These are phyloP conservation scores for Citrus inodora DNA, from an alignment of 345 rosid species.

Conservation along the genomic window DNA sequence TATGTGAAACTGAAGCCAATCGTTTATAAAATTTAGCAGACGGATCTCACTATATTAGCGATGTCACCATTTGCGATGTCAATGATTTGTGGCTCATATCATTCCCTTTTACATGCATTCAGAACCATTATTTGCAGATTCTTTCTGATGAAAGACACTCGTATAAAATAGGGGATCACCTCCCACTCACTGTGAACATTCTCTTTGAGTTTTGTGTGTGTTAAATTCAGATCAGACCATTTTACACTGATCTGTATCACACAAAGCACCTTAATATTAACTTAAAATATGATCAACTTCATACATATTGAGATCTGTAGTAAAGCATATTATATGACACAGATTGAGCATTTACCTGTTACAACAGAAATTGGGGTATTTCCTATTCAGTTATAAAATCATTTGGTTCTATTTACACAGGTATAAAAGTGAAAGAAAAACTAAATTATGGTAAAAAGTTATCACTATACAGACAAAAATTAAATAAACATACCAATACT, in stretches of 20 bases:
- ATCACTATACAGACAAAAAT: not conserved
- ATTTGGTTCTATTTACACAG: too few species aligned
- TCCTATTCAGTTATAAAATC: not conserved
- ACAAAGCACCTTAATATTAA: not conserved
- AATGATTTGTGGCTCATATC: not conserved
- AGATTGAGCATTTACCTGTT: not conserved
- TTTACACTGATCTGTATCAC: not conserved
- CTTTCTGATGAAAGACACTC: not conserved
- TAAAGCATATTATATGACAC: not conserved
- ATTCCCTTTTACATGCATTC: not conserved
- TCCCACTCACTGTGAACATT: not conserved
- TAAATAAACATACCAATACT: slow-evolving; percentile 66
- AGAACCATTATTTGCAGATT: not conserved
- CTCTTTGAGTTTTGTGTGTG: not conserved
- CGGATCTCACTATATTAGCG: not conserved
- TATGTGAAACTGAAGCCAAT: not conserved
- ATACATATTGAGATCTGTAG: not conserved
- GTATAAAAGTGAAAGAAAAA: not conserved
- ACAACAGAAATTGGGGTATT: not conserved
- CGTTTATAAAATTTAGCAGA: not conserved
- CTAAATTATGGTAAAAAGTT: not conserved
- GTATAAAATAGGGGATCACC: not conserved
- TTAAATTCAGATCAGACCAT: not conserved
- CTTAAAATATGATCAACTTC: not conserved
- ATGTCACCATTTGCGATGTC: not conserved